Percentiles rank a stretch among this genome's conserved stretches.
phyloP scores from a whole-genome alignment of 352 stramenopile genomes.

The Chrysophaeum taylorii region DNA sequence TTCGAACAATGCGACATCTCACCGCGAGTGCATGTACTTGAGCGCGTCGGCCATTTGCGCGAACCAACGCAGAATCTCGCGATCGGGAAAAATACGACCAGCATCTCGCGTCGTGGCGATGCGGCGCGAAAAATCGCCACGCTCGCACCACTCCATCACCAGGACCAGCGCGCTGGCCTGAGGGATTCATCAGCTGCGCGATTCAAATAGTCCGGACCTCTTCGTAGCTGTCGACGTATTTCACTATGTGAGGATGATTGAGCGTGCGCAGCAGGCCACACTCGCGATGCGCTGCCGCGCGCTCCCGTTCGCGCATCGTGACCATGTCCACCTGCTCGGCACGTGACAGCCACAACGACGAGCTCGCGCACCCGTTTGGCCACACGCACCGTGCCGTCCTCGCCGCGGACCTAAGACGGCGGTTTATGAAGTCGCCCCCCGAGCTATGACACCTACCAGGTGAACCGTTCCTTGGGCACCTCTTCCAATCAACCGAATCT shows the following conservation, averaged over 20 bases:
- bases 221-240: conserved; percentile 45
- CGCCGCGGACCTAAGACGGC: not conserved
- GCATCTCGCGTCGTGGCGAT: not conserved
- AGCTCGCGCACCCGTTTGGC: not conserved
- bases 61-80: conserved; percentile 24
- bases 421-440: not conserved
- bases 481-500: not conserved
- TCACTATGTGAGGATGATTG: conserved; percentile 52
- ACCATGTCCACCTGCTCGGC: not conserved
- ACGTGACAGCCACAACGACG: not conserved
- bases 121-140: not conserved
- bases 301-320: not conserved
- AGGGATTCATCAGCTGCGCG: no score
- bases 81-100: conserved; percentile 11
- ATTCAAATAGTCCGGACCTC: no score
- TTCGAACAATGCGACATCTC: no score
- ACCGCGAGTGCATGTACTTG: conserved; percentile 39
- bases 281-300: not conserved
- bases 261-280: conserved; percentile 23
- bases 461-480: conserved; percentile 2
- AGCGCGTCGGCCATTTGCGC: conserved; percentile 22
- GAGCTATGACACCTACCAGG: not conserved
- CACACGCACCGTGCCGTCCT: not conserved
- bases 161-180: conserved; percentile 9
- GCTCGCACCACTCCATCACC: conserved; percentile 23